Conservation (phyloP, 331 rosid species). For the Stylosanthes scabra region DNA sequence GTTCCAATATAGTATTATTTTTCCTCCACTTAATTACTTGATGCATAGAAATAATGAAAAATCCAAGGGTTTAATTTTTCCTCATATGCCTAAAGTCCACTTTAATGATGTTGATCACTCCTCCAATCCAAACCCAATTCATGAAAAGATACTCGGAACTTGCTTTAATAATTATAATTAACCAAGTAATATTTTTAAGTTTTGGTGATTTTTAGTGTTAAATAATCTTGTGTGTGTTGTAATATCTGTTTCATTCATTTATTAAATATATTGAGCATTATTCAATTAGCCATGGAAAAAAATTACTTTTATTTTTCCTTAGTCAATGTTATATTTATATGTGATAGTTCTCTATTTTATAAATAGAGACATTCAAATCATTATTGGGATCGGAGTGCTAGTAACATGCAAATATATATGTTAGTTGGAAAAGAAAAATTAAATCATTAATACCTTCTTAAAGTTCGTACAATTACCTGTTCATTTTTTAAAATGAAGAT, state of each 20-base stretch:
- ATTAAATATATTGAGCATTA: too few relatives aligned
- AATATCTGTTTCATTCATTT: too few relatives aligned
- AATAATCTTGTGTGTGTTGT: too few relatives aligned
- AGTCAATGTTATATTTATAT: background rate
- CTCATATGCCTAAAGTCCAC: conserved; percentile 2
- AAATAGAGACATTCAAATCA: background rate
- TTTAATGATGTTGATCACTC: background rate
- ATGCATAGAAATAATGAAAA: background rate
- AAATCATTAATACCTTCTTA: background rate
- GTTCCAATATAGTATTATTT: background rate
- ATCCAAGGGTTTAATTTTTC: conserved; percentile 19
- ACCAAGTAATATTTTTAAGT: too few relatives aligned
- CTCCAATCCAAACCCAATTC: background rate
- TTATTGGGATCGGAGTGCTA: conserved; percentile 7
- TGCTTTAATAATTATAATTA: background rate
- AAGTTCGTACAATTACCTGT: background rate
- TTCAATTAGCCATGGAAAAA: too few relatives aligned
- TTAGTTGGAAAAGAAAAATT: background rate
- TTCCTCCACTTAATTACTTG: background rate
- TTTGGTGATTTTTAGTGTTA: too few relatives aligned
- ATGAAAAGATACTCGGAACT: background rate
- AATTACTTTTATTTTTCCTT: background rate
- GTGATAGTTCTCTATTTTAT: background rate
- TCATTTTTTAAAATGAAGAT: conserved; percentile 26
- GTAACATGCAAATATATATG: conserved; percentile 9